These are phyloP conservation scores for Cardiospermum halicacabum DNA, from an alignment of 345 rosid species.

Conservation along the genomic window DNA sequence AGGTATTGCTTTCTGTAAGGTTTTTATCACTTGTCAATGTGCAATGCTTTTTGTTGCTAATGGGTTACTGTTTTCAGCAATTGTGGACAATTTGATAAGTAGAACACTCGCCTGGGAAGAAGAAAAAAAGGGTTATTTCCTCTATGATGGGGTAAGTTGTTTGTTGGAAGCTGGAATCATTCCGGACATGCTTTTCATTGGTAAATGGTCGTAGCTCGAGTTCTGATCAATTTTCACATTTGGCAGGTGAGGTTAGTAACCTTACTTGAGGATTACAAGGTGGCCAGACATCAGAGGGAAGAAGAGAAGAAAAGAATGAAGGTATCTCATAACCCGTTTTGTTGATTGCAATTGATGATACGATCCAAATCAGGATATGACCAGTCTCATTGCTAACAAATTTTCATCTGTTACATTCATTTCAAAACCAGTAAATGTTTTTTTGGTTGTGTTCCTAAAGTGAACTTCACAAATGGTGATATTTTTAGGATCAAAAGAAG, in stretches of 20 bases:
- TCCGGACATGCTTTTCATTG: slow-evolving; percentile 4
- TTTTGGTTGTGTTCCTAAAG: background rate
- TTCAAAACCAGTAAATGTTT: background rate
- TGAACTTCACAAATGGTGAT: background rate
- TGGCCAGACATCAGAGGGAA: slow-evolving; percentile 72
- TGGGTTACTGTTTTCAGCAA: slow-evolving; percentile 40
- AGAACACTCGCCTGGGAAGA: slow-evolving; percentile 80
- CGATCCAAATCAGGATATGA: background rate
- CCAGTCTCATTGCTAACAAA: background rate
- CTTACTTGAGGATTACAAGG: slow-evolving; percentile 81
- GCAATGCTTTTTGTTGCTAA: slow-evolving; percentile 12
- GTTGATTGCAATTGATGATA: background rate
- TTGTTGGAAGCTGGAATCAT: slow-evolving; percentile 7
- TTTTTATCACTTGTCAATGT: slow-evolving; percentile 5
- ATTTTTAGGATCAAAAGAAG: slow-evolving; percentile 89
- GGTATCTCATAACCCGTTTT: slow-evolving; percentile 37
- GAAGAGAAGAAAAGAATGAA: slow-evolving; percentile 84
- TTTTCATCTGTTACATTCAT: background rate
- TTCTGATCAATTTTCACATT: background rate
- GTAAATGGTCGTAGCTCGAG: background rate
- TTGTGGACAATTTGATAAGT: slow-evolving; percentile 77
- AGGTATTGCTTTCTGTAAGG: slow-evolving; percentile 36
- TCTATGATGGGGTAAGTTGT: slow-evolving; percentile 81
- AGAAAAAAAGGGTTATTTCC: slow-evolving; percentile 55
- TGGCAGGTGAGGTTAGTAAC: slow-evolving; percentile 70